phyloP scores from a whole-genome alignment of 306 rosid species.

The Fragaria nilgerrensis region DNA sequence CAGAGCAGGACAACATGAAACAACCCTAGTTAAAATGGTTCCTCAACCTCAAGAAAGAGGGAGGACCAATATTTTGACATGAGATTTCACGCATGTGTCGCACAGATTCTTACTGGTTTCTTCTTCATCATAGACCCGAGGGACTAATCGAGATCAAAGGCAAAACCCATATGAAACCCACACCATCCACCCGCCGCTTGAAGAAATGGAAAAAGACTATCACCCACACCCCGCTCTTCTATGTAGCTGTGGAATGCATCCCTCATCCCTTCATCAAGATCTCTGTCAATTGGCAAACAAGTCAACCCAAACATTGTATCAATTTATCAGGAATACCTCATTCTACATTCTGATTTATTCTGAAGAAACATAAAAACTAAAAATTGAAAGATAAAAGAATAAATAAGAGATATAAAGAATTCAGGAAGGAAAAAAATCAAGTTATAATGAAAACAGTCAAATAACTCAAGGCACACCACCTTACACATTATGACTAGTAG shows the following conservation, averaged over 20 bases:
- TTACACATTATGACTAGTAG: not conserved
- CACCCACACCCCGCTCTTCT: slow-evolving; percentile 85
- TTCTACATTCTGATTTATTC: not conserved
- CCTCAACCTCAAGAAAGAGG: no score
- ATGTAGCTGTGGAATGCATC: slow-evolving; percentile 78
- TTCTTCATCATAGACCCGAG: no score
- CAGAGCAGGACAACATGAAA: no score
- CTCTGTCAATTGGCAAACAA: slow-evolving; percentile 48
- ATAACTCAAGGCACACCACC: not conserved
- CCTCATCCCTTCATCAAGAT: slow-evolving; percentile 68
- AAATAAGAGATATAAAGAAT: no score
- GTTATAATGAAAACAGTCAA: not conserved
- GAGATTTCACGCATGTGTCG: no score
- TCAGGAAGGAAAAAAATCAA: not conserved
- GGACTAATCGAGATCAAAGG: no score
- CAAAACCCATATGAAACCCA: no score
- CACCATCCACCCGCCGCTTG: slow-evolving; percentile 32
- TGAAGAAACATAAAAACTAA: not conserved
- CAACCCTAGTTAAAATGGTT: no score
- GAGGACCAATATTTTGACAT: no score
- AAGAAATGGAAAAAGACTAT: slow-evolving; percentile 80
- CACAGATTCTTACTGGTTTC: no score
- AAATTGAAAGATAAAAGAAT: not conserved
- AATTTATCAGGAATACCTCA: not conserved
- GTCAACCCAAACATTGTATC: not conserved